phyloP scores from a whole-genome alignment of 2,329 filamentous ascomycete species.

The Pseudofabraea citricarpa region DNA sequence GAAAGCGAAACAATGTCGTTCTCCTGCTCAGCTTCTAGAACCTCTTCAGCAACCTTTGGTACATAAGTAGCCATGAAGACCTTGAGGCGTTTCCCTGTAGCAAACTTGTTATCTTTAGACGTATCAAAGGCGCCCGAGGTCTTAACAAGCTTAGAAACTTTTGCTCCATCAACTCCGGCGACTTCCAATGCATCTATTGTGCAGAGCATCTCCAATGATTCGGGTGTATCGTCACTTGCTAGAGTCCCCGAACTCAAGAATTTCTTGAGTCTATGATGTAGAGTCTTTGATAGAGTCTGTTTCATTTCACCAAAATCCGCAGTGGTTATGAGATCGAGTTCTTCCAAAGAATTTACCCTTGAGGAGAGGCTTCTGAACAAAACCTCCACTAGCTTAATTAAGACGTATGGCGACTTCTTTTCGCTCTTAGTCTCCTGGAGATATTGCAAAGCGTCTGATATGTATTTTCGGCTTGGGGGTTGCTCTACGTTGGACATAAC shows the following conservation, averaged over 20 bases:
- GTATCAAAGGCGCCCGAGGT: slow-evolving; percentile 7
- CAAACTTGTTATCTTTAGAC: slow-evolving; percentile 4
- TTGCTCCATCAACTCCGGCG: slow-evolving; percentile 9
- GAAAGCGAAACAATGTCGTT: slow-evolving; percentile 14
- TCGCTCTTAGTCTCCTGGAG: slow-evolving; percentile 19
- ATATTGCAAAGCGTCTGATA: slow-evolving; percentile 15
- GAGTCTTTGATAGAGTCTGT: slow-evolving; percentile 12
- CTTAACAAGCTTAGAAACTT: slow-evolving; percentile 12
- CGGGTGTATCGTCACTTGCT: slow-evolving; percentile 3
- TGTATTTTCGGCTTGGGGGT: slow-evolving; percentile 19
- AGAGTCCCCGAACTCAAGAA: slow-evolving; percentile 10
- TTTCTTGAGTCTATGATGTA: slow-evolving; percentile 16
- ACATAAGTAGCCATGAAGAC: slow-evolving; percentile 17
- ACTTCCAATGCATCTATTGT: slow-evolving; percentile 20
- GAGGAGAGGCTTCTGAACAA: slow-evolving; percentile 12
- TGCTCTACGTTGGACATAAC: slow-evolving; percentile 22
- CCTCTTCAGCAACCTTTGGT: neutral
- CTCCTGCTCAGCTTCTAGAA: slow-evolving; percentile 1
- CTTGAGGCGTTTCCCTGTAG: slow-evolving; percentile 14
- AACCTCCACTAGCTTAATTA: slow-evolving; percentile 17
- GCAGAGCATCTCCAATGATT: slow-evolving; percentile 13
- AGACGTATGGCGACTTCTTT: slow-evolving; percentile 13
- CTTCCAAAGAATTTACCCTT: slow-evolving; percentile 13
- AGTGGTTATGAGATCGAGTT: slow-evolving; percentile 15
- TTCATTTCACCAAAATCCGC: slow-evolving; percentile 11